Evolutionary conservation across 805 yeast species (phyloP).

Genomic region (Candida loeiensis): DNA sequence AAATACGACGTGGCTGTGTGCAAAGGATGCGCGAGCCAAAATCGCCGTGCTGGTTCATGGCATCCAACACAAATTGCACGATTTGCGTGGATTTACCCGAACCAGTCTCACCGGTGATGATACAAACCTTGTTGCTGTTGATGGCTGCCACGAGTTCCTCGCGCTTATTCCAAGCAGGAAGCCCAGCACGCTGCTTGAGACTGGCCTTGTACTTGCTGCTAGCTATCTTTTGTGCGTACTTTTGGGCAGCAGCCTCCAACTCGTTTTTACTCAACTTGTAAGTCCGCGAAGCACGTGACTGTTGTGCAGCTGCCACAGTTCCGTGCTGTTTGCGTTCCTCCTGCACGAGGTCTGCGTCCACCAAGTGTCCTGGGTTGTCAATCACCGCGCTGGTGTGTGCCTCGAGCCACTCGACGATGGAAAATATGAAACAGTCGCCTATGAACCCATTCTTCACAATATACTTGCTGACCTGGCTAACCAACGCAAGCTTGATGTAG

Average conservation of each 20-base stretch:
- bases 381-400: slow-evolving; percentile 55
- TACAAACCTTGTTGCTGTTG: slow-evolving; percentile 56
- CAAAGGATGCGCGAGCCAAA: slow-evolving; percentile 65
- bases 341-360: slow-evolving; percentile 8
- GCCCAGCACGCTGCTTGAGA: slow-evolving; percentile 42
- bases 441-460: slow-evolving; percentile 42
- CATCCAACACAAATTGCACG: slow-evolving; percentile 83
- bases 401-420: slow-evolving; percentile 76
- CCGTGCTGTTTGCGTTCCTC: not conserved
- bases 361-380: slow-evolving; percentile 71
- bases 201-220: slow-evolving; percentile 28
- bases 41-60: slow-evolving; percentile 46
- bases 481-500: slow-evolving; percentile 60
- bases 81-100: slow-evolving; percentile 96
- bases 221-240: slow-evolving; percentile 1
- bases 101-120: slow-evolving; percentile 96
- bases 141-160: slow-evolving; percentile 55
- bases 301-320: not conserved
- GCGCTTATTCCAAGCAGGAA: slow-evolving; percentile 84
- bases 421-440: slow-evolving; percentile 69
- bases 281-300: not conserved
- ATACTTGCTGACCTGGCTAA: slow-evolving; percentile 45
- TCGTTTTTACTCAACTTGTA: not conserved
- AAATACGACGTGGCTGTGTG: slow-evolving; percentile 94
- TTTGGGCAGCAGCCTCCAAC: slow-evolving; percentile 3